Evolutionary conservation across 495 filamentous ascomycete genomes (phyloP), one percentile per base, ranked within the genome.

Genomic region (Rusavskia elegans): DNA sequence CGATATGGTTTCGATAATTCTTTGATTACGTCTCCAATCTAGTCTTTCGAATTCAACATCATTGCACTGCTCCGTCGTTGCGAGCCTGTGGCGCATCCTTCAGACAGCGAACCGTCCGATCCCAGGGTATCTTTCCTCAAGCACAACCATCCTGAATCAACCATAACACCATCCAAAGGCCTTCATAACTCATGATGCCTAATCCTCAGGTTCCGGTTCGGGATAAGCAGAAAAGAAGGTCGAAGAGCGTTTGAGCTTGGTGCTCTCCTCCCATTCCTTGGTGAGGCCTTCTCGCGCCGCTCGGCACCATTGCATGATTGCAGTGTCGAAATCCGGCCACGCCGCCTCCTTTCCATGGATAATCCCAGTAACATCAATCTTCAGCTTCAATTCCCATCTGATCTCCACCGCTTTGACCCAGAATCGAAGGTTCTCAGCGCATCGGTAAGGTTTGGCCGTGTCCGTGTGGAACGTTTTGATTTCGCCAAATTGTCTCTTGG

Each of bases 391-490:
- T 67, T 97, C 93, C 86, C 89, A 98, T 23, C 92, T 78, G 48
- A 97, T 74, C 67, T 97, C 87, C 6, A 89, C 87, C 19, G 93
- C 93, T 67, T 98, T 98, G 63, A 86, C 74, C 90, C 92, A 98
- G 71, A 81, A 98, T 11, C 87, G 77, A 36, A 98, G 75, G 61
- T 98, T 98, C 49, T 98, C 93, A 0, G 89, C 87, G 50, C 80
- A 79, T 50, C 92, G 84, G 62, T 98, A 98, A 0, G 93, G 93
- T 66, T 97, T 97, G 36, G 78, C 81, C 9, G 89, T 87, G 62
- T 98, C 87, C 13, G 81, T 79, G 60, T 98, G 92, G 63, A 82
- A 95, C 1, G 71, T 73, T 35, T 83, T 85, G 64, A 98, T 97
- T 50, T 86, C 83, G n/a, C 88, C 89, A 64, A 97, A 97, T 10